Evolutionary conservation across 169 alveolate genomes (phyloP), one percentile per base, ranked within the genome.

Genomic region (Plasmodium blacklocki): DNA sequence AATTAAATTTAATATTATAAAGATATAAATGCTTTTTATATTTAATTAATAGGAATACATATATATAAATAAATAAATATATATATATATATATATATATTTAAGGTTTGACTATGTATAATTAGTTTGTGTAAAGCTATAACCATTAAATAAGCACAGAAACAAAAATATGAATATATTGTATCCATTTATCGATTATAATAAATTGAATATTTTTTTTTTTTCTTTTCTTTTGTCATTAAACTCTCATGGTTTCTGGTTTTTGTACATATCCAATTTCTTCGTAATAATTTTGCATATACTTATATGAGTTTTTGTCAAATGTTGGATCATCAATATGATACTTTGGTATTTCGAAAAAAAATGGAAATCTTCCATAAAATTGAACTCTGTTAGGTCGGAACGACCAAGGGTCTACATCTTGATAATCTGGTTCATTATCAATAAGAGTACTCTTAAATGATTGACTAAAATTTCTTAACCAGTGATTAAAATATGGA

Each of bases 371-470:
- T 60, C 96, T 75, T 32, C 94, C 96, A 67, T 94, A 94, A 68
- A 90, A 94, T 67, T 76, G 88, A 26, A 59, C 76, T 9, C 96
- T 63, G 47, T 71, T 93, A 29, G 95, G 96, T 23, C 96, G 91
- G 52, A 85, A 92, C 83, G 93, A 62, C 75, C 86, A 85, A n/a
- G 94, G 92, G 49, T 64, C 91, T 43, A 73, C 94, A 39, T 75
- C 89, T 45, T 91, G 85, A 68, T 92, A 94, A 80, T 94, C 96
- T 49, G 94, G 95, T 88, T 94, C 96, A 70, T 94, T 94, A 52
- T 94, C 96, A 63, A 94, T 94, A 52, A 94, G 60, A 3, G 95
- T 54, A 52, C 76, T 92, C 43, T 94, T 94, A 67, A 94, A 94
- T 2, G 88, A 73, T 83, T 86, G 93, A 49, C 95, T 88, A 67